phyloP scores from a whole-genome alignment of 148 eudicot genomes.

The Chenopodium quinoa region DNA sequence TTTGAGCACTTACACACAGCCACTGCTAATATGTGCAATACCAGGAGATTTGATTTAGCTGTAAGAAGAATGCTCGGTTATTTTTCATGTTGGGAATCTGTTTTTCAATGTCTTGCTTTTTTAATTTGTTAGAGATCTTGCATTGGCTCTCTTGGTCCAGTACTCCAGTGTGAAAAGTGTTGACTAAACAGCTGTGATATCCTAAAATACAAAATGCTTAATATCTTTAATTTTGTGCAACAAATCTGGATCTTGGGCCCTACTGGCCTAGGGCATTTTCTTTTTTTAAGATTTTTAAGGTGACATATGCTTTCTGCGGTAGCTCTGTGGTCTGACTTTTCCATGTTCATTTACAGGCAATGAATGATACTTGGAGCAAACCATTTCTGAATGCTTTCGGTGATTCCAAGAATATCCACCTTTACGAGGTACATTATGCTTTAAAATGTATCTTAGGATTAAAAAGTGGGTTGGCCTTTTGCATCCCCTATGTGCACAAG shows the following conservation, averaged over 20 bases:
- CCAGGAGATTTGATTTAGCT: too few relatives aligned
- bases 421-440: constrained; percentile 64
- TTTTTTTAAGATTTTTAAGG: neutral
- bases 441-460: neutral
- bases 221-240: constrained; percentile 1
- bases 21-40: neutral
- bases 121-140: neutral
- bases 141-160: neutral
- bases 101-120: neutral
- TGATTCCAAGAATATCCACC: constrained; percentile 45
- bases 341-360: constrained; percentile 42
- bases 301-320: neutral
- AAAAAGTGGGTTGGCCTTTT: neutral
- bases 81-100: neutral
- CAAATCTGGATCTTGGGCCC: neutral
- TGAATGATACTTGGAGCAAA: constrained; percentile 81
- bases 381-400: constrained; percentile 61
- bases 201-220: neutral
- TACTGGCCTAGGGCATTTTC: neutral
- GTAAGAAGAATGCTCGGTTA: too few relatives aligned
- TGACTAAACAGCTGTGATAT: neutral
- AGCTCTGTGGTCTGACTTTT: constrained; percentile 8
- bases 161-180: neutral
- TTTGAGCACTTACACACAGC: neutral
- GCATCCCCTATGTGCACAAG: neutral